Base-by-base conservation (phyloP, 768 basidiomycete genomes). In the Calvatia gigantea region DNA sequence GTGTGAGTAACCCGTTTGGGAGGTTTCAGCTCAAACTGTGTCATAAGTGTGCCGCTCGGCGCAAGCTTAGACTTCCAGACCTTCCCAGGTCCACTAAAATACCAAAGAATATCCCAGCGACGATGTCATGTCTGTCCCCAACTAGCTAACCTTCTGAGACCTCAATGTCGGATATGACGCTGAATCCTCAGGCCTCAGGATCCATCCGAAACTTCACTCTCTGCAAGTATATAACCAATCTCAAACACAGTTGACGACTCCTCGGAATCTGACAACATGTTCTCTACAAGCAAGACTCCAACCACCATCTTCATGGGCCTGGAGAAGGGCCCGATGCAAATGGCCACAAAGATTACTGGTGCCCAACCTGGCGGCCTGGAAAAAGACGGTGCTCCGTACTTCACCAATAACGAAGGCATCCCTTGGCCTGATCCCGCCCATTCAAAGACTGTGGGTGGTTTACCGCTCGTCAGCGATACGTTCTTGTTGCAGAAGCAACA, bases 401-500 rank as follows among this genome's bases (percentile, higher is more conserved):
- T 55, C 21, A 59, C 58, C 19, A 59, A 50, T 32, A 55, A 59
- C 51, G 58, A 59, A 31, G 58, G 58, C 33, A 55, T 55, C 28
- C 53, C 54, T 17, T 59, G 53, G 53, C 53, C 58, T 4, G 53
- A 55, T 31, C 39, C 52, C 12, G 45, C 58, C 3, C 58, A 58
- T 28, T 49, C 53, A 39, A 59, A 55, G 54, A 59, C 41, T 17
- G 37, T 59, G 23, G 58, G 53, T 7, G 58, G 58, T 8, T 23
- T 59, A 15, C 58, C 58, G 21, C 47, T 58, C 12, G 29, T 37
- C 6, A 58, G 58, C 53, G 58, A 58, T n/a, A 29, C 39, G 1
- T 58, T 58, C 32, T 27, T 59, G 28, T 44, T 59, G 58, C 53
- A 59, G 39, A 59, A 55, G 38, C 58, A 59, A 15, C 58, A 59